A percentile compares a stretch with the other conserved stretches of the same genome.
These are phyloP conservation scores for Saccharomycopsis selenospora DNA, from an alignment of 805 yeast genomes.

Conservation along the genomic window DNA sequence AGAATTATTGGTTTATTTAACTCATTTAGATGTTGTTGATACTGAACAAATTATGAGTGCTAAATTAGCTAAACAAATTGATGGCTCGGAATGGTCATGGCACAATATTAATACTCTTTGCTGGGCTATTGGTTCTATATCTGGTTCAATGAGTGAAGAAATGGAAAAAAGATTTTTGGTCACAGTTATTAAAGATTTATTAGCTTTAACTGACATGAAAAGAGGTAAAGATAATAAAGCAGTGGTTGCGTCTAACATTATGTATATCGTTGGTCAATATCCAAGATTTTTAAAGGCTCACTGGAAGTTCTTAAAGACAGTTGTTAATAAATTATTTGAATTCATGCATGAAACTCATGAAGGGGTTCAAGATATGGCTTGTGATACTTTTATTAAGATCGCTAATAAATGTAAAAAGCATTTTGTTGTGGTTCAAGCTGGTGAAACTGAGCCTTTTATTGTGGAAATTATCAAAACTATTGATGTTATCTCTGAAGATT, in stretches of 20 bases:
- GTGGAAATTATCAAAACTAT: slow-evolving; percentile 81
- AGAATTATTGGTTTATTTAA: slow-evolving; percentile 88
- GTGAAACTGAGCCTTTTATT: slow-evolving; percentile 85
- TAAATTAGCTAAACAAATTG: slow-evolving; percentile 86
- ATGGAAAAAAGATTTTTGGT: slow-evolving; percentile 93
- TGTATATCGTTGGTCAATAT: slow-evolving; percentile 99
- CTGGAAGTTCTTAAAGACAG: slow-evolving; percentile 96
- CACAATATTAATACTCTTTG: slow-evolving; percentile 93
- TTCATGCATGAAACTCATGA: slow-evolving; percentile 99
- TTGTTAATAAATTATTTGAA: slow-evolving; percentile 89
- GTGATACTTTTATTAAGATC: slow-evolving; percentile 96
- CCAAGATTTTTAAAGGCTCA: slow-evolving; percentile 97
- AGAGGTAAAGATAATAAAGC: slow-evolving; percentile 98
- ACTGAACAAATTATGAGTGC: slow-evolving; percentile 91
- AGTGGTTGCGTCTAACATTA: slow-evolving; percentile 97
- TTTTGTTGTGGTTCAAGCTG: slow-evolving; percentile 80
- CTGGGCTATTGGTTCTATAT: slow-evolving; percentile 99
- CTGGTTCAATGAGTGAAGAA: slow-evolving; percentile 98
- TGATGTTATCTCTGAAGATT: slow-evolving; percentile 80
- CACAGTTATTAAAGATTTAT: slow-evolving; percentile 83
- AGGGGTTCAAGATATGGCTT: slow-evolving; percentile 99
- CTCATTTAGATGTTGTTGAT: slow-evolving; percentile 91
- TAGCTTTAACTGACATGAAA: slow-evolving; percentile 90
- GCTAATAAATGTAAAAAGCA: slow-evolving; percentile 93
- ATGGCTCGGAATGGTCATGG: slow-evolving; percentile 99